Base-by-base conservation (phyloP, 495 filamentous ascomycete genomes). In the Xylaria palmicola region DNA sequence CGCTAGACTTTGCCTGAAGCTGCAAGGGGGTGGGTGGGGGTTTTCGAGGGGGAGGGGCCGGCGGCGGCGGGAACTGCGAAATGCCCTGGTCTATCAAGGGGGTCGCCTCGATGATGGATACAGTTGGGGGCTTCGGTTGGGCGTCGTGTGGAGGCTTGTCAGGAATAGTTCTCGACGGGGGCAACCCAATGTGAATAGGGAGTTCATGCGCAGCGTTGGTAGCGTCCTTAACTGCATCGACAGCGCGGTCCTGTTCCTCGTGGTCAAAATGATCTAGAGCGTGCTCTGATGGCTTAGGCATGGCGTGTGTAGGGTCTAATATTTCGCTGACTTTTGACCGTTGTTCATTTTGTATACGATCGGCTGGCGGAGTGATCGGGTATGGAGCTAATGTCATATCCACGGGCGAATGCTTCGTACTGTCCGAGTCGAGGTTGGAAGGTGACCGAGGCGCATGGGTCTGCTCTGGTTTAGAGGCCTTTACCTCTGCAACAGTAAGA, bases 21-120 rank as follows among this genome's bases (percentile, higher is more conserved):
- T 93, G 87, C 36, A 97, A 72, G 12, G 93, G 93, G 15, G 91
- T 88, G 30, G 93, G 93, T 6, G 93, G 92, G 22, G 88, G 81
- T 74, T 94, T 96, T 58, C 92, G 85, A 56, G 80, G 82, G 9
- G 87, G 85, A 9, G 85, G 80, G 19, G 84, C 80, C 17, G 73
- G 70, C 6, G 78, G 75, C 0, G 74, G 68, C 27, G 78, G 77
- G 50, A 82, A 80, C 37, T 78, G 71, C 7, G 75, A 67, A 26
- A 74, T 68, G 8, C 75, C 76, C 13, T 81, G 77, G 47, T 81
- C 79, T 8, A 72, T 59, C 29, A 66, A 81, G 69, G 64, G 84
- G 67, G 66, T 83, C 72, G 70, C 73, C 66, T 73, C 82, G 70
- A 71, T 80, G 19, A 79, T 64, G n/a, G 74, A 71, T 67, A 75